These are phyloP conservation scores for Diaporthe longicolla DNA, from an alignment of 2,329 filamentous ascomycete species.

Conservation along the genomic window DNA sequence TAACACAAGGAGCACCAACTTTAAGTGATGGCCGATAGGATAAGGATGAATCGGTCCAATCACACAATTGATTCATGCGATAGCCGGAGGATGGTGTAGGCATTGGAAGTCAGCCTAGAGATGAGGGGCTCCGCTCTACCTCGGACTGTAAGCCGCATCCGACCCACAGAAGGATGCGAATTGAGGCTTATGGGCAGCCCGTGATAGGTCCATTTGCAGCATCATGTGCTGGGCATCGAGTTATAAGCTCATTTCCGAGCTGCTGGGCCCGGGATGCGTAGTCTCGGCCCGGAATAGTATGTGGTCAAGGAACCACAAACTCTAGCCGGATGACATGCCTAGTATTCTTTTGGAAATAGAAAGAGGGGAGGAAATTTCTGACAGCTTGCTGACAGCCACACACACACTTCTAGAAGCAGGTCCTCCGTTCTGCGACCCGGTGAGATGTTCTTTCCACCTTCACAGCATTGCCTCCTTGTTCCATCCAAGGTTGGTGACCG, in stretches of 20 bases:
- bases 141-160: slow-evolving; percentile 30
- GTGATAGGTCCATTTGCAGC: slow-evolving; percentile 5
- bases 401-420: not conserved
- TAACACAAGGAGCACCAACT: not conserved
- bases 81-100: not conserved
- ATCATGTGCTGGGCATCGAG: slow-evolving; percentile 12
- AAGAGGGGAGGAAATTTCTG: slow-evolving; percentile 5
- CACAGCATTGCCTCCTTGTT: not conserved
- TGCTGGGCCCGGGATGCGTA: not conserved
- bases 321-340: slow-evolving; percentile 16
- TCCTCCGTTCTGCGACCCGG: slow-evolving; percentile 3
- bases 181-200: not conserved
- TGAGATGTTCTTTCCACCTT: not conserved
- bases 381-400: slow-evolving; percentile 17
- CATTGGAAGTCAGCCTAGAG: slow-evolving; percentile 14
- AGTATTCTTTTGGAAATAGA: slow-evolving; percentile 11
- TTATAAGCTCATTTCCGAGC: slow-evolving; percentile 29
- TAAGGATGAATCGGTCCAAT: not conserved
- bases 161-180: slow-evolving; percentile 34
- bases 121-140: slow-evolving; percentile 6
- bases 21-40: not conserved
- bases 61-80: not conserved
- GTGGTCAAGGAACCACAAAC: not conserved
- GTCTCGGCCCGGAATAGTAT: slow-evolving; percentile 3
- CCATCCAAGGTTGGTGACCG: not conserved